A percentile compares a stretch with the other conserved stretches of the same genome.
Evolutionary conservation across 805 yeast species (phyloP).

Genomic region (Saccharomycodes ludwigii): DNA sequence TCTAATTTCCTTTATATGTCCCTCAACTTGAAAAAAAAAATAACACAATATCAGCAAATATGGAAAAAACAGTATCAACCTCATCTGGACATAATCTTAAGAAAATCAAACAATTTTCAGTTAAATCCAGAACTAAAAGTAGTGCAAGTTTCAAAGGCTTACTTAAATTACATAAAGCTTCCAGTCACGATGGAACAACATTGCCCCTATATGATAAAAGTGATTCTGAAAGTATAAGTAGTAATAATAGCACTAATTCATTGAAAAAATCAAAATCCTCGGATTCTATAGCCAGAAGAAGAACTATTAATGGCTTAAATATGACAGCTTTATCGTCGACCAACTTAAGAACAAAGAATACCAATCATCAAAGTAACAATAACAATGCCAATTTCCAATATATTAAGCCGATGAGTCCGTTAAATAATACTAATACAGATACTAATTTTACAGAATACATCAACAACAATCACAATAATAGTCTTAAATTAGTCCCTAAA

Average conservation of each 20-base stretch:
- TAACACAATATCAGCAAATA: no score
- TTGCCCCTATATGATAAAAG: no score
- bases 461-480: no score
- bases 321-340: constrained; percentile 22
- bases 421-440: no score
- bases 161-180: constrained; percentile 12
- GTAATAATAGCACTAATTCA: constrained; percentile 6
- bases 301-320: constrained; percentile 20
- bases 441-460: no score
- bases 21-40: no score
- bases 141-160: constrained; percentile 21
- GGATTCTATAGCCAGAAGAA: constrained; percentile 18
- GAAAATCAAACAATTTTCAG: constrained; percentile 17
- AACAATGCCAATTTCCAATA: background rate
- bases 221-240: constrained; percentile 2
- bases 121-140: constrained; percentile 21
- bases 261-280: constrained; percentile 19
- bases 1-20: no score
- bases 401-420: no score
- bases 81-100: no score
- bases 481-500: no score
- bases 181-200: constrained; percentile 17
- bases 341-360: constrained; percentile 14
- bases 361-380: background rate
- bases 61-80: no score